Conservation (phyloP, 345 rosid genomes). For the Lumnitzera racemosa region DNA sequence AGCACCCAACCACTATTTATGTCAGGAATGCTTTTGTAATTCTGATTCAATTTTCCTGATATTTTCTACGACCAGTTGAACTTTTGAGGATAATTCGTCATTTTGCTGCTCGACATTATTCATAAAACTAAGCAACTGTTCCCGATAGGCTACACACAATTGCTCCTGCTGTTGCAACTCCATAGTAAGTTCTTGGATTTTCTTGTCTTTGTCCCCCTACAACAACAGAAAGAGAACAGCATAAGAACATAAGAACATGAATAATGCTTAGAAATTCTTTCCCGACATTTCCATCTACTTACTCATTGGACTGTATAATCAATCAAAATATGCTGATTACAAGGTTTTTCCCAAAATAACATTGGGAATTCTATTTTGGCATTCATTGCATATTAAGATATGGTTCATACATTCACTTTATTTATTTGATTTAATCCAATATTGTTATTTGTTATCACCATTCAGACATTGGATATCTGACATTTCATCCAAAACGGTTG, state of each 20-base stretch:
- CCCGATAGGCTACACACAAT: constrained; percentile 41
- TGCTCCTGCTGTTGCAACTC: constrained; percentile 55
- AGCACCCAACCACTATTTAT: constrained; percentile 14
- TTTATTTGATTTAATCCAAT: too few species aligned
- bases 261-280: background rate
- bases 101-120: constrained; percentile 50
- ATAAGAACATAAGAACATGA: background rate
- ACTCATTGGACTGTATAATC: too few species aligned
- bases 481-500: too few species aligned
- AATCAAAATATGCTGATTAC: too few species aligned
- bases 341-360: too few species aligned
- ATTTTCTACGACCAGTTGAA: constrained; percentile 43
- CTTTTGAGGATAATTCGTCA: constrained; percentile 49
- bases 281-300: too few species aligned
- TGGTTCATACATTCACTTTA: too few species aligned
- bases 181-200: constrained; percentile 46
- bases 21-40: constrained; percentile 18
- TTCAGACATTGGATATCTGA: too few species aligned
- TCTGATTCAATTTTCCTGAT: constrained; percentile 50
- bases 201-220: constrained; percentile 68
- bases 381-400: too few species aligned
- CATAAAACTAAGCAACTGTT: constrained; percentile 44
- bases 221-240: background rate
- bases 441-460: too few species aligned
- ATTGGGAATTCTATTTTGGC: too few species aligned